Base-by-base conservation (phyloP, 1,284 basidiomycete species). In the Boletus hoseneyae region DNA sequence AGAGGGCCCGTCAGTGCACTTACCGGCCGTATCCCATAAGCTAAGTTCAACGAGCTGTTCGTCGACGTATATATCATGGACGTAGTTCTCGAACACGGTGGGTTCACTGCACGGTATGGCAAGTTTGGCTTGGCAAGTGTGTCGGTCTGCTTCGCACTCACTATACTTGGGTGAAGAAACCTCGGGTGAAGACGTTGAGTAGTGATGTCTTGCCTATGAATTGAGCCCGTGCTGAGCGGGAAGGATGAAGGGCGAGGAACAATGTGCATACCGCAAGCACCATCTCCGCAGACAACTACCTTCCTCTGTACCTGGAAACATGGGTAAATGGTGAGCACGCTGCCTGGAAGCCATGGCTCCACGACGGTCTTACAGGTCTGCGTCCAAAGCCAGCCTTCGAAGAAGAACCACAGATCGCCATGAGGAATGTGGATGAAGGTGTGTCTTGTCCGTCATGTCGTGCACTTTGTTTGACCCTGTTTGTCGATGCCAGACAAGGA, bases 21-120 rank as follows among this genome's bases (percentile, higher is more conserved):
- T 62, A 91, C 93, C 93, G 34, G 95, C 95, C 36, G 95, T 97
- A 67, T 98, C 96, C 95, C 95, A 98, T 51, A 98, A 66, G 62
- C 91, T 92, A 42, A 98, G 74, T 64, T 98, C 95, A 11, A 97
- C 85, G 18, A 80, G 66, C 57, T 90, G 85, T 30, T 90, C 90
- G 51, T 94, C 91, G 21, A 97, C 80, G 54, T 79, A 78, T 41
- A 93, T 70, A 56, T 90, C 87, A 64, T 94, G 90, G 6, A 95
- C 90, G 62, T 94, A 93, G 72, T 95, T 95, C 69, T 96, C 93
- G 57, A 95, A 94, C 9, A 93, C 90, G 9, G 91, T 93, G 4
- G 90, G 93, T 70, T 95, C 92, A 60, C 90, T 93, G 51, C 21
- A 15, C 11, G n/a, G 62, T 13, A 15, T 18, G 36, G 37, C 4